phyloP scores from a whole-genome alignment of 2,329 filamentous ascomycete genomes.

The Fusarium mundagurra region DNA sequence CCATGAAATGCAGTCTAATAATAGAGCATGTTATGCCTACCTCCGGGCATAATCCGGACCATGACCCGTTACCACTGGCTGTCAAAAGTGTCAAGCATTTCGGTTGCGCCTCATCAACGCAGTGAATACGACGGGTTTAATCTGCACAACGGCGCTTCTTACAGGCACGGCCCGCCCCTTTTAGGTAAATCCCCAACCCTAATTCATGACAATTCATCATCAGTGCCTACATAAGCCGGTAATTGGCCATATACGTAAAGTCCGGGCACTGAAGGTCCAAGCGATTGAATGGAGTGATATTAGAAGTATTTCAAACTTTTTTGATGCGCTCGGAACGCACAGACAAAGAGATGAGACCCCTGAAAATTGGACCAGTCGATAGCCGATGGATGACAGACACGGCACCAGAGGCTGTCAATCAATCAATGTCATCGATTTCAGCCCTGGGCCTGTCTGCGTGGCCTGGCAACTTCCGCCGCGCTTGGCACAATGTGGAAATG shows the following conservation, averaged over 20 bases:
- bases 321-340: not conserved
- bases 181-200: not conserved
- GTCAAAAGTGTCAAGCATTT: not conserved
- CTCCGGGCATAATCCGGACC: not conserved
- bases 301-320: not conserved
- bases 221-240: not conserved
- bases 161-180: slow-evolving; percentile 5
- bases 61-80: not conserved
- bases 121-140: slow-evolving; percentile 11
- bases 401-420: slow-evolving; percentile 13
- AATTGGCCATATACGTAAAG: not conserved
- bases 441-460: slow-evolving; percentile 1
- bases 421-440: slow-evolving; percentile 5
- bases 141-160: not conserved
- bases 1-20: not conserved
- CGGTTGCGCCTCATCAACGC: not conserved
- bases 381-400: not conserved
- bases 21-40: not conserved
- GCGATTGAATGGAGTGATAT: not conserved
- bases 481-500: slow-evolving; percentile 18
- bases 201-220: not conserved
- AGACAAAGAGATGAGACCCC: slow-evolving; percentile 6
- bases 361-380: slow-evolving; percentile 1
- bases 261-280: not conserved
- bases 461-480: not conserved